Conservation (phyloP, 495 filamentous ascomycete genomes). For the Daldinia loculata region DNA sequence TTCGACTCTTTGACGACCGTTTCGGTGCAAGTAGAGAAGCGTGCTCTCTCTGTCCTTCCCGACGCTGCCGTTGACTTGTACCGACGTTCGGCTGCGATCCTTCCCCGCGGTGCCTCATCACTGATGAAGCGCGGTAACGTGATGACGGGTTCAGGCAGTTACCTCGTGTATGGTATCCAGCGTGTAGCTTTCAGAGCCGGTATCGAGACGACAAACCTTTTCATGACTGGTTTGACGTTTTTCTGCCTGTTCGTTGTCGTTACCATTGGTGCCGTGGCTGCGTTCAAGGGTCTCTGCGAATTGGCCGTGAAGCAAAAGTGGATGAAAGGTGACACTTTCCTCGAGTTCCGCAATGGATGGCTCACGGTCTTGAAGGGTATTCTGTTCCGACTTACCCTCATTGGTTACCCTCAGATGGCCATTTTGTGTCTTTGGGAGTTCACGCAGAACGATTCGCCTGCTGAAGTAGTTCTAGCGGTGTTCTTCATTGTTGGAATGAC, state of each 20-base stretch:
- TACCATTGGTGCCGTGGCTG: slow-evolving; percentile 74
- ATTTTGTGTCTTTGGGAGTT: slow-evolving; percentile 96
- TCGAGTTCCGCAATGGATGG: slow-evolving; percentile 94
- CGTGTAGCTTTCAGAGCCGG: slow-evolving; percentile 85
- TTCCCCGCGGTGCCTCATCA: slow-evolving; percentile 47
- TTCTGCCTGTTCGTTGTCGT: slow-evolving; percentile 82
- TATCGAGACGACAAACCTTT: slow-evolving; percentile 93
- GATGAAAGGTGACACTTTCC: slow-evolving; percentile 88
- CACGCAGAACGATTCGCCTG: slow-evolving; percentile 83
- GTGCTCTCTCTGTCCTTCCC: slow-evolving; percentile 59
- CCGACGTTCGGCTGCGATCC: slow-evolving; percentile 23
- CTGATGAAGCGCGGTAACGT: slow-evolving; percentile 57
- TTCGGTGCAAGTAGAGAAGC: slow-evolving; percentile 86
- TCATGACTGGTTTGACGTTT: slow-evolving; percentile 90
- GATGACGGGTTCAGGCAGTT: slow-evolving; percentile 60
- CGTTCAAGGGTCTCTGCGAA: slow-evolving; percentile 85
- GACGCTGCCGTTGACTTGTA: slow-evolving; percentile 58
- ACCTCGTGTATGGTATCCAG: slow-evolving; percentile 84
- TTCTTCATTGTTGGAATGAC: slow-evolving; percentile 89
- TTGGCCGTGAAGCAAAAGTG: slow-evolving; percentile 71
- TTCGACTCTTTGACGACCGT: slow-evolving; percentile 75
- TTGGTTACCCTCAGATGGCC: slow-evolving; percentile 92
- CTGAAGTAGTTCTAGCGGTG: slow-evolving; percentile 85
- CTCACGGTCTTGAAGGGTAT: slow-evolving; percentile 83
- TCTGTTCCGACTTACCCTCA: slow-evolving; percentile 87